Evolutionary conservation across 1,284 basidiomycete species (phyloP).

Genomic region (Malassezia furfur): DNA sequence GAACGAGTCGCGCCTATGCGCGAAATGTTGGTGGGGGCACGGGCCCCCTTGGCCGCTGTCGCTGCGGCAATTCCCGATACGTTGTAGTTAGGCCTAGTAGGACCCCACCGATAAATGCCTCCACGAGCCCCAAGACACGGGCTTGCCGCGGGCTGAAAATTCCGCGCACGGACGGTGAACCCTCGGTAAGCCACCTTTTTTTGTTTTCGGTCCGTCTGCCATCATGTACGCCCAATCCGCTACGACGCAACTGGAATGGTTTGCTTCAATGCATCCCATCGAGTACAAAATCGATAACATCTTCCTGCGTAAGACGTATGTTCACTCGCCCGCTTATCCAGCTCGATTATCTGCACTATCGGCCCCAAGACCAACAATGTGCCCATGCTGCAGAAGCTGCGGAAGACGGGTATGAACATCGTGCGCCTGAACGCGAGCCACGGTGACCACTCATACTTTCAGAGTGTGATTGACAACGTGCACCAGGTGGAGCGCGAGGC

Average conservation of each 20-base stretch:
- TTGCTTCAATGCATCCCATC: constrained; percentile 46
- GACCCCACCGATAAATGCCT: no score
- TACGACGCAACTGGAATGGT: constrained; percentile 47
- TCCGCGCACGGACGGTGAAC: constrained; percentile 1
- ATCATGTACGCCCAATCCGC: constrained; percentile 34
- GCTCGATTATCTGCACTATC: constrained; percentile 46
- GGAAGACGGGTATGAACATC: constrained; percentile 47
- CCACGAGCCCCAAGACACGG: no score
- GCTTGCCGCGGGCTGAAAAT: neutral
- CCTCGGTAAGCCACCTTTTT: no score
- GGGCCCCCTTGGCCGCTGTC: neutral
- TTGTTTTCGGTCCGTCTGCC: neutral
- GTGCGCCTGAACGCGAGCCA: constrained; percentile 47
- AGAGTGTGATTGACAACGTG: constrained; percentile 44
- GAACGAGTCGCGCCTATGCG: neutral
- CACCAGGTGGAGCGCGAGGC: constrained; percentile 35
- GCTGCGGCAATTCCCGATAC: no score
- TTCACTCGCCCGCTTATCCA: constrained; percentile 9
- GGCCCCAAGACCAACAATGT: constrained; percentile 47
- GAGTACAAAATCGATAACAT: constrained; percentile 42
- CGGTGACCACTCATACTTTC: constrained; percentile 45
- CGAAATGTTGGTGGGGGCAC: neutral
- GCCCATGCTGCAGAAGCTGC: constrained; percentile 40
- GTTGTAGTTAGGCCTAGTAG: no score
- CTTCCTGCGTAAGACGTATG: constrained; percentile 47